Conservation (phyloP, 2,329 filamentous ascomycete species). For the Alternaria incomplexa region DNA sequence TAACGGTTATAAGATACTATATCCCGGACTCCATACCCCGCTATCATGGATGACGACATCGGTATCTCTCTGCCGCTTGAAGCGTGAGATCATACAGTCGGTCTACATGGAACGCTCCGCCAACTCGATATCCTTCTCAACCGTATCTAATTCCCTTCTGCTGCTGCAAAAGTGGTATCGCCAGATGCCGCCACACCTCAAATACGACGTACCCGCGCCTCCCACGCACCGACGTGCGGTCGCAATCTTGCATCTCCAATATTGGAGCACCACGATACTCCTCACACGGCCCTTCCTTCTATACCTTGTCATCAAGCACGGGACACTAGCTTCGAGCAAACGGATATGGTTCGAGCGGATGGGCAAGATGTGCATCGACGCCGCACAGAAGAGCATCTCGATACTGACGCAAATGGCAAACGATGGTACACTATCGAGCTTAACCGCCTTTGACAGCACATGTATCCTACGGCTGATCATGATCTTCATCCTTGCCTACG, state of each 20-base stretch:
- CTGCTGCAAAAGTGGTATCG: slow-evolving; percentile 44
- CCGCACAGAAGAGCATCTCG: slow-evolving; percentile 35
- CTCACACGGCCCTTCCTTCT: slow-evolving; percentile 45
- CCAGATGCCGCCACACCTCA: slow-evolving; percentile 41
- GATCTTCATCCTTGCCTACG: slow-evolving; percentile 46
- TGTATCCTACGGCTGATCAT: slow-evolving; percentile 42
- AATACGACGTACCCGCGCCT: slow-evolving; percentile 35
- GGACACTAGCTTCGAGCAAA: slow-evolving; percentile 30
- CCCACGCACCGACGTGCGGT: slow-evolving; percentile 45
- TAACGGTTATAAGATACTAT: slow-evolving; percentile 30
- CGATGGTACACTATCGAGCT: slow-evolving; percentile 34
- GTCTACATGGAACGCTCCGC: slow-evolving; percentile 43
- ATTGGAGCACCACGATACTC: slow-evolving; percentile 45
- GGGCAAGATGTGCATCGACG: slow-evolving; percentile 43
- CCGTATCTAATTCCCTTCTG: slow-evolving; percentile 39
- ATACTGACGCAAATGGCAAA: slow-evolving; percentile 39
- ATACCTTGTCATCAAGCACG: slow-evolving; percentile 39
- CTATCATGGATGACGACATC: slow-evolving; percentile 40
- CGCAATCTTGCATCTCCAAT: slow-evolving; percentile 42
- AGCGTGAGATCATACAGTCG: slow-evolving; percentile 42
- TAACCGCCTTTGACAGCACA: slow-evolving; percentile 46
- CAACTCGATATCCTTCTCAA: slow-evolving; percentile 43
- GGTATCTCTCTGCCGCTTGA: slow-evolving; percentile 40
- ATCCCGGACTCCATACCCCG: slow-evolving; percentile 45
- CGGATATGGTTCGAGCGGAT: slow-evolving; percentile 44